Evolutionary conservation across 352 stramenopile genomes (phyloP), one percentile per base, ranked within the genome.

Genomic region (Pythium chondricola): DNA sequence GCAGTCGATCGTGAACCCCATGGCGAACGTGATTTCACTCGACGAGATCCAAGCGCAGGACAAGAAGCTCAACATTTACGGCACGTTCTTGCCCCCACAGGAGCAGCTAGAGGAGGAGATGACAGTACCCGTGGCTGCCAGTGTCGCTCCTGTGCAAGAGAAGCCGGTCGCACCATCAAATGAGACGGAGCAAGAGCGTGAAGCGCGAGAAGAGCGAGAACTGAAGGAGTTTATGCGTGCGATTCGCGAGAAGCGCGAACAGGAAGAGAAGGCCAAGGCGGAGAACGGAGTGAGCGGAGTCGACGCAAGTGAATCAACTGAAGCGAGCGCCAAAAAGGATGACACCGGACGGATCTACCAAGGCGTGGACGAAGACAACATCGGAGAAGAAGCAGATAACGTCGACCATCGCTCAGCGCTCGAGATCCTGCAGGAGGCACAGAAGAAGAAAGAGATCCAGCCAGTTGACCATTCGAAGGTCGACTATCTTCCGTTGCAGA

Each of bases 401-500:
- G 65, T 88, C 6, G 83, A 92, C 11, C 71, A 89, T 5, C 68
- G 83, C 8, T 95, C 86, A 4, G 88, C 88, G 20, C 61, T 97
- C 9, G 88, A 97, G 43, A 92, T 96, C 68, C 58, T 97, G 24
- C 83, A 95, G 56, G 85, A 97, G 43, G 73, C 80, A 25, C 87
- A 95, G 42, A 93, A 92, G 59, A 95, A 93, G 54, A 97, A 97
- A 49, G 85, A 97, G 43, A 91, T 97, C 29, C 94, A 98, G 58
- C 69, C 93, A 0, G 93, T 99, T 6, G 96, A 99, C 67, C 97
- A 99, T 64, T 77, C 70, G 5, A 18, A 86, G 56, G 87, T 99
- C 18, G 89, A 98, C 27, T 99, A 99, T 58, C 67, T 98, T 13
- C 56, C 83, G 8, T 97, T 99, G 57, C 86, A 97, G 40, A 99